Percentiles rank a stretch among this genome's conserved stretches.
Evolutionary conservation across 768 basidiomycete species (phyloP).

Genomic region (Boletales sp.): DNA sequence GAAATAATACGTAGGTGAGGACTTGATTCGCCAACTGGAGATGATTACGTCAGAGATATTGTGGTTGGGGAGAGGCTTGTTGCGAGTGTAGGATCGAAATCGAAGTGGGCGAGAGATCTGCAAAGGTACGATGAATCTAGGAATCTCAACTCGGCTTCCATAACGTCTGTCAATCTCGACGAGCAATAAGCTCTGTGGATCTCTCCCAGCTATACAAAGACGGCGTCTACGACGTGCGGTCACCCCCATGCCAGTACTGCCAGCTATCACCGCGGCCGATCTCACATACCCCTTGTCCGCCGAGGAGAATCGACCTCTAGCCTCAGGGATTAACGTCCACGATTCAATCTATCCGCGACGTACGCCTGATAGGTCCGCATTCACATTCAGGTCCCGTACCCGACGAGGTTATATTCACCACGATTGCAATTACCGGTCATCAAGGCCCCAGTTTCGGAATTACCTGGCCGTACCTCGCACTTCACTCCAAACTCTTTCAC

Average conservation of each 20-base stretch:
- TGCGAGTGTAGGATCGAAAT: constrained; percentile 11
- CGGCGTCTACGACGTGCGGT: constrained; percentile 12
- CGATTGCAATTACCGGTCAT: constrained; percentile 5
- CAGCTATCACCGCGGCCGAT: constrained; percentile 26
- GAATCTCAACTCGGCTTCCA: constrained; percentile 12
- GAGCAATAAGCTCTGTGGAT: constrained; percentile 17
- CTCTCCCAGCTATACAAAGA: constrained; percentile 11
- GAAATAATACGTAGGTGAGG: constrained; percentile 19
- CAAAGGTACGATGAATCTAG: constrained; percentile 18
- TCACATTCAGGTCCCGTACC: not conserved
- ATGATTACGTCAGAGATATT: too few relatives aligned
- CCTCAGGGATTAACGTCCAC: constrained; percentile 23
- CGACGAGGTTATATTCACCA: constrained; percentile 20
- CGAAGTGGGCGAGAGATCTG: constrained; percentile 18
- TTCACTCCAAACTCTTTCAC: too few relatives aligned
- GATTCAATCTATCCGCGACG: not conserved
- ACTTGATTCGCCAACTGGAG: constrained; percentile 9
- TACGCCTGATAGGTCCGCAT: not conserved
- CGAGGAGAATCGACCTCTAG: constrained; percentile 21
- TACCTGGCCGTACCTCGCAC: too few relatives aligned
- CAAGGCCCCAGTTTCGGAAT: not conserved
- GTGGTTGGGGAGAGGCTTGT: not conserved
- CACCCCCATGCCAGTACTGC: not conserved
- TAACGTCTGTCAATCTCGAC: constrained; percentile 21
- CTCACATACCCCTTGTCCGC: constrained; percentile 8